A percentile compares a stretch with the other conserved stretches of the same genome.
phyloP scores from a whole-genome alignment of 441 rosid genomes.

The Gossypium laxum region DNA sequence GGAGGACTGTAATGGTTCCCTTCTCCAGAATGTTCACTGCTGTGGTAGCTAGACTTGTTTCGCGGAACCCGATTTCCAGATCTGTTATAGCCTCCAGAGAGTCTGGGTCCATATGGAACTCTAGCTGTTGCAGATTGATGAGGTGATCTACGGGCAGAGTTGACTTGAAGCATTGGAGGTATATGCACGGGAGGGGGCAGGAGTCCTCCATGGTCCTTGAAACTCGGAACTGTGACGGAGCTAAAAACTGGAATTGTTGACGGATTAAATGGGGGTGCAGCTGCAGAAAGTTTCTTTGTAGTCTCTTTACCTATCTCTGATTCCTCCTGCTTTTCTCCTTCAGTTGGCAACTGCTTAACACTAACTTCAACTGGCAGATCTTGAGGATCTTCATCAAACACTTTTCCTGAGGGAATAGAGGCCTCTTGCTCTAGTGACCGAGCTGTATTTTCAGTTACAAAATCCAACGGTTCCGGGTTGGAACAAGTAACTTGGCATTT shows the following conservation, averaged over 20 bases:
- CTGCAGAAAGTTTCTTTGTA: conserved; percentile 63
- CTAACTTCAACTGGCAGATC: conserved; percentile 26
- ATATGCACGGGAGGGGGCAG: conserved; percentile 62
- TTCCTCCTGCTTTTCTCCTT: conserved; percentile 44
- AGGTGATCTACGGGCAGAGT: conserved; percentile 67
- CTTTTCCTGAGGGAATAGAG: conserved; percentile 26
- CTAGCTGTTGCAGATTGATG: conserved; percentile 72
- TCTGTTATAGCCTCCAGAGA: conserved; percentile 67
- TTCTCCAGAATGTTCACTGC: conserved; percentile 41
- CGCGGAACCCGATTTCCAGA: conserved; percentile 54
- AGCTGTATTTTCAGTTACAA: conserved; percentile 19
- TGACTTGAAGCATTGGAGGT: conserved; percentile 59
- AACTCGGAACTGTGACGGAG: conserved; percentile 48
- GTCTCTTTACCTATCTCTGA: conserved; percentile 45
- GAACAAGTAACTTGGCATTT: conserved; percentile 24
- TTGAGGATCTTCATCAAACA: conserved; percentile 26
- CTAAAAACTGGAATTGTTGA: conserved; percentile 55
- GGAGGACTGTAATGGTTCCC: conserved; percentile 46
- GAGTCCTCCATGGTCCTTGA: conserved; percentile 59
- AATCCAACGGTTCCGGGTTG: conserved; percentile 20
- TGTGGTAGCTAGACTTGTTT: conserved; percentile 43
- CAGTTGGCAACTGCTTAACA: conserved; percentile 30
- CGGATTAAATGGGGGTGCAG: conserved; percentile 72
- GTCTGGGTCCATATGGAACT: conserved; percentile 76
- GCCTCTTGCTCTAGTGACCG: conserved; percentile 23